A percentile compares a stretch with the other conserved stretches of the same genome.
Conservation (phyloP, 2,329 filamentous ascomycete genomes). For the Xylariaceae sp. region DNA sequence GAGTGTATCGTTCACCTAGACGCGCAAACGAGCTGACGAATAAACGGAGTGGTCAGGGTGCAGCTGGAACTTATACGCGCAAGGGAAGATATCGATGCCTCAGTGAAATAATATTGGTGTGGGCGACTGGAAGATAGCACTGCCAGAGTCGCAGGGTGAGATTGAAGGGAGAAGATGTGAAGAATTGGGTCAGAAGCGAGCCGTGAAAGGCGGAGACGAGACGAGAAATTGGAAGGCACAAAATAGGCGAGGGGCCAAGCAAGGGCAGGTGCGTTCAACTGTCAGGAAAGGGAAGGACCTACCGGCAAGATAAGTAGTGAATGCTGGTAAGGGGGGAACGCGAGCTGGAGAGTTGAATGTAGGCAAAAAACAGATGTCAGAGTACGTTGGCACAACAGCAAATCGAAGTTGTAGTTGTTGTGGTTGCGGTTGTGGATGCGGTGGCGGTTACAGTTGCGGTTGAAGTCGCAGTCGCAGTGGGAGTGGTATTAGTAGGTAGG, state of each 20-base stretch:
- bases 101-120: neutral
- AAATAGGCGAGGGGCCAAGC: neutral
- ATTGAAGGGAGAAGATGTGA: neutral
- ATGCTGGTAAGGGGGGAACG: too few relatives aligned
- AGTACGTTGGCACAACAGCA: too few relatives aligned
- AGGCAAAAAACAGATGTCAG: too few relatives aligned
- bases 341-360: too few relatives aligned
- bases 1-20: neutral
- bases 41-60: neutral
- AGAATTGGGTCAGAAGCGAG: neutral
- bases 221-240: neutral
- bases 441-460: neutral
- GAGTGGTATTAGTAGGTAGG: neutral
- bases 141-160: neutral
- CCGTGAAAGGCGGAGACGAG: neutral
- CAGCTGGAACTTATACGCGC: neutral
- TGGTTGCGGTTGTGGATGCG: too few relatives aligned
- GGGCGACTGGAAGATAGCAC: neutral
- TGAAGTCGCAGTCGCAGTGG: neutral
- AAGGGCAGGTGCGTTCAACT: neutral
- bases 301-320: too few relatives aligned
- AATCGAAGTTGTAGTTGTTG: too few relatives aligned
- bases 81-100: neutral
- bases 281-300: neutral
- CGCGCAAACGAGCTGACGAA: neutral